Conservation (phyloP, 2,329 filamentous ascomycete genomes). For the Fusarium keratoplasticum region DNA sequence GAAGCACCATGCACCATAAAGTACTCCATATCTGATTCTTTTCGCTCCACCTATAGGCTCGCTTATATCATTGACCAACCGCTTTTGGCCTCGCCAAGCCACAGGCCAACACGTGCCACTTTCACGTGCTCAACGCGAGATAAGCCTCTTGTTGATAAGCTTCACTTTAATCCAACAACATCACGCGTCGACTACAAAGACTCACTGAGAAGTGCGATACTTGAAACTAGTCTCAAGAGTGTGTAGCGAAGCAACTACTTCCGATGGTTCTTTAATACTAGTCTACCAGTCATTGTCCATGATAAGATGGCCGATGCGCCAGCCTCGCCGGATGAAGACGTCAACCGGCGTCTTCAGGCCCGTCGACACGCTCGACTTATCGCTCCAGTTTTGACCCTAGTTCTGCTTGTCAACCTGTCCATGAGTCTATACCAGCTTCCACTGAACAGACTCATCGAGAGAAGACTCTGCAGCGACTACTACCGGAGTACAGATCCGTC, state of each 20-base stretch:
- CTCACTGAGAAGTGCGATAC: neutral
- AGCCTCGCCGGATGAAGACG: neutral
- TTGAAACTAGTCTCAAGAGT: too few relatives aligned
- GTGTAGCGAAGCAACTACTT: neutral
- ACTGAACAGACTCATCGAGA: conserved; percentile 59
- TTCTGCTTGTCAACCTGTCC: conserved; percentile 60
- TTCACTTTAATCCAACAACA: neutral
- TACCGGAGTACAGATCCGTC: conserved; percentile 56
- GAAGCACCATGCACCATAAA: accelerated
- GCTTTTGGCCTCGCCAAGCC: neutral
- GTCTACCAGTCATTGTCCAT: too few relatives aligned
- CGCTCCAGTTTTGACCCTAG: conserved; percentile 50
- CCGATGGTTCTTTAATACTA: too few relatives aligned
- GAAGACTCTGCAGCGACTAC: conserved; percentile 62
- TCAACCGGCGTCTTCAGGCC: neutral
- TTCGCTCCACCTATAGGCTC: neutral
- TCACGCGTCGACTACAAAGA: neutral
- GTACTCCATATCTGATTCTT: neutral
- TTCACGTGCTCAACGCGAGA: neutral
- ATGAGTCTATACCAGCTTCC: conserved; percentile 62
- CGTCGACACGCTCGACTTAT: conserved; percentile 8
- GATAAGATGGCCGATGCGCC: neutral
- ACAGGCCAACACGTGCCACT: neutral
- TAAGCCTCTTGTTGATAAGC: neutral
- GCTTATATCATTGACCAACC: neutral